These are phyloP conservation scores for Ormosia emarginata DNA, from an alignment of 306 rosid species.

Conservation along the genomic window DNA sequence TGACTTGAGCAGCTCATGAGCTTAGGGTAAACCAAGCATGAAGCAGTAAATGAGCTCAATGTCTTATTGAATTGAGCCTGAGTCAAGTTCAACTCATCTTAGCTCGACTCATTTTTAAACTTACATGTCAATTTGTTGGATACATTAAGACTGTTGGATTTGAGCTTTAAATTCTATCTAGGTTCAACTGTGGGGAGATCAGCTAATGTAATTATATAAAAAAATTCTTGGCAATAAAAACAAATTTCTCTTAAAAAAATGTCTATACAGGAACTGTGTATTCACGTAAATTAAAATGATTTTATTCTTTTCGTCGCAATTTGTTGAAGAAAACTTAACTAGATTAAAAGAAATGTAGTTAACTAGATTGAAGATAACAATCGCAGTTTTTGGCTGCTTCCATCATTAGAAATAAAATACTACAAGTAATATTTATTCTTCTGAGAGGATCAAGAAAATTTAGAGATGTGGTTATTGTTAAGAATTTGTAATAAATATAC, in stretches of 20 bases:
- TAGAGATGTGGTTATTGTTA: conserved; percentile 36
- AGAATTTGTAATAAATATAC: background rate
- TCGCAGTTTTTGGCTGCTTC: background rate
- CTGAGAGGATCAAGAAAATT: conserved; percentile 34
- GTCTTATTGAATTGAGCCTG: too few relatives aligned
- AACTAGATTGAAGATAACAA: too few relatives aligned
- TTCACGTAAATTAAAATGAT: background rate
- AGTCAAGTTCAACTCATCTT: too few relatives aligned
- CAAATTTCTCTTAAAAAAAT: conserved; percentile 44
- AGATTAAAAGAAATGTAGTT: background rate
- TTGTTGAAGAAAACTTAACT: background rate
- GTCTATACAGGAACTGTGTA: conserved; percentile 35
- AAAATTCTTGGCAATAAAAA: conserved; percentile 43
- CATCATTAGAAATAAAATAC: conserved; percentile 41
- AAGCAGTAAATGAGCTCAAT: too few relatives aligned
- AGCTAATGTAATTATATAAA: conserved; percentile 36
- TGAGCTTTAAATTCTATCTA: conserved; percentile 42
- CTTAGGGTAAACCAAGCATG: too few relatives aligned
- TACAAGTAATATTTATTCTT: conserved; percentile 35
- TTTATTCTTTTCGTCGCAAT: background rate
- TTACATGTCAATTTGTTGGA: too few relatives aligned
- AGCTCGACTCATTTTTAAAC: too few relatives aligned
- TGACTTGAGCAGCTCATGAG: too few relatives aligned
- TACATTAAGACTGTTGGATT: conserved; percentile 25
- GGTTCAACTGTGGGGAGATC: conserved; percentile 41